Percentiles rank a stretch among this genome's conserved stretches.
phyloP scores from a whole-genome alignment of 352 stramenopile species.

The Globisporangium nunn region DNA sequence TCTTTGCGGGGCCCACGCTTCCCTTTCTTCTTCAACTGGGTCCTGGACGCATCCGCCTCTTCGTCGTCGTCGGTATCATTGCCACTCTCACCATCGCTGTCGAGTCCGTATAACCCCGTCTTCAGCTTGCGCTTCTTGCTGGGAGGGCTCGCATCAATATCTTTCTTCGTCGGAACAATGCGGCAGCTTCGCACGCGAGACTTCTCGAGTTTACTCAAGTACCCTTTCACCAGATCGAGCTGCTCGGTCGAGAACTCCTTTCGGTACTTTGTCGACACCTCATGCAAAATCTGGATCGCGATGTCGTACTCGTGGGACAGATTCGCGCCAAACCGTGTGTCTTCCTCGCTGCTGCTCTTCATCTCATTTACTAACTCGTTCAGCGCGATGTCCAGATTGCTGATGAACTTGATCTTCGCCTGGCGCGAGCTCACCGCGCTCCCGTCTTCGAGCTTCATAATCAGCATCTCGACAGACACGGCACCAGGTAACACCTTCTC shows the following conservation, averaged over 20 bases:
- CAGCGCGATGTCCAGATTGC: conserved; percentile 77
- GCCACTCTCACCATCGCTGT: conserved; percentile 22
- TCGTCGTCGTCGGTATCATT: conserved; percentile 23
- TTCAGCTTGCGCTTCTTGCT: conserved; percentile 21
- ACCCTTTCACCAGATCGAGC: conserved; percentile 68
- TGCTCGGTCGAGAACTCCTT: conserved; percentile 81
- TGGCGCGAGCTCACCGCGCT: conserved; percentile 73
- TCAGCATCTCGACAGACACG: conserved; percentile 84
- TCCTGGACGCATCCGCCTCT: conserved; percentile 11
- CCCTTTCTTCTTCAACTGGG: conserved; percentile 22
- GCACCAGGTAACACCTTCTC: conserved; percentile 86
- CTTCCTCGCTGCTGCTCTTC: conserved; percentile 37
- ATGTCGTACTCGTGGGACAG: conserved; percentile 83
- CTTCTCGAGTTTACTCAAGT: conserved; percentile 73
- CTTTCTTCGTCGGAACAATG: conserved; percentile 28
- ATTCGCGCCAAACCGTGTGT: conserved; percentile 39
- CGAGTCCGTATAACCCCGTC: conserved; percentile 18
- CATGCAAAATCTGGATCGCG: conserved; percentile 78
- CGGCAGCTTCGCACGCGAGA: conserved; percentile 77
- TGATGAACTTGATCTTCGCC: conserved; percentile 87
- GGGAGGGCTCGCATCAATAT: conserved; percentile 9
- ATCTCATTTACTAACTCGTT: conserved; percentile 62
- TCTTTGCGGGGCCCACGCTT: conserved; percentile 34
- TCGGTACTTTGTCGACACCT: conserved; percentile 64
- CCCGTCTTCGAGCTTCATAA: conserved; percentile 81